A percentile compares a stretch with the other conserved stretches of the same genome.
Conservation (phyloP, 306 rosid genomes). For the Alnus rubra region DNA sequence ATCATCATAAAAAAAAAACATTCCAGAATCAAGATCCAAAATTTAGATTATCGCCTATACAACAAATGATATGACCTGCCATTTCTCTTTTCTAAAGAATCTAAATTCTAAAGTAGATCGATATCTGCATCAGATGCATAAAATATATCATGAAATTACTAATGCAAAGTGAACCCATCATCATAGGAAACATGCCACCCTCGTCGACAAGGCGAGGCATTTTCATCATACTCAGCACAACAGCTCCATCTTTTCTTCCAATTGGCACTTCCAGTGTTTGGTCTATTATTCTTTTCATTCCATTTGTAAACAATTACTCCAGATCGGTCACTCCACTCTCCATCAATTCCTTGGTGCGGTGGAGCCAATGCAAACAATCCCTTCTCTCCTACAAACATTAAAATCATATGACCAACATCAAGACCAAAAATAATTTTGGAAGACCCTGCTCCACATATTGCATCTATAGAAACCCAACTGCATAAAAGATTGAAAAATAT, state of each 20-base stretch:
- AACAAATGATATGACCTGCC: neutral
- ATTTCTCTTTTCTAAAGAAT: neutral
- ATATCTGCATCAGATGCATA: neutral
- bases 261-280: slow-evolving; percentile 64
- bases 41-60: neutral
- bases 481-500: too few species aligned
- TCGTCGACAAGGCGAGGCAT: slow-evolving; percentile 62
- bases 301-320: slow-evolving; percentile 79
- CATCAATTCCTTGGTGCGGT: slow-evolving; percentile 90
- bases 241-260: slow-evolving; percentile 86
- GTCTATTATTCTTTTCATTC: slow-evolving; percentile 64
- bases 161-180: slow-evolving; percentile 68
- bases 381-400: slow-evolving; percentile 52
- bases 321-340: slow-evolving; percentile 75
- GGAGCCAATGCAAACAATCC: slow-evolving; percentile 67
- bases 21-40: too few species aligned
- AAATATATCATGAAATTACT: neutral
- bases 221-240: slow-evolving; percentile 65
- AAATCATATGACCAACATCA: neutral
- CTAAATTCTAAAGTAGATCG: too few species aligned
- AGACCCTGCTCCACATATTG: neutral
- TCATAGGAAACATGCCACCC: slow-evolving; percentile 77
- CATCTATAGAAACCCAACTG: neutral
- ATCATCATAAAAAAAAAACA: too few species aligned
- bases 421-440: neutral